Evolutionary conservation across 2,329 filamentous ascomycete genomes (phyloP).

Genomic region (Apiospora hydei): DNA sequence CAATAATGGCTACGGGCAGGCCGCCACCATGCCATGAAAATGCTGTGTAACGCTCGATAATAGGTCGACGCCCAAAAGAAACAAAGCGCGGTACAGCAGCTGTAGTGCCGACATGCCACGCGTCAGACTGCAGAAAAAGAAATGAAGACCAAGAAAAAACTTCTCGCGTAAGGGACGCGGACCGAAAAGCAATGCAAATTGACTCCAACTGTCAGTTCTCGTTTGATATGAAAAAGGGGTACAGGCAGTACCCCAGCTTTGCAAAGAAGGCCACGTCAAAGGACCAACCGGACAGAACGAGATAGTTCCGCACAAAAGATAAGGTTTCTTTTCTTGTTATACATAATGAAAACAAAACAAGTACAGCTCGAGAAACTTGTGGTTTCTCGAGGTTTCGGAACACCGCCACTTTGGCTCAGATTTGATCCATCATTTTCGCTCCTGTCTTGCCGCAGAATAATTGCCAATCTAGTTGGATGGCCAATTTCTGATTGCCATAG

Average conservation of each 20-base stretch:
- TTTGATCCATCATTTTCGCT: neutral
- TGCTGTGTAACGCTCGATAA: constrained; percentile 4
- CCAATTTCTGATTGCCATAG: neutral
- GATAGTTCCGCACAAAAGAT: neutral
- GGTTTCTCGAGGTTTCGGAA: neutral
- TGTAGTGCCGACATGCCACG: neutral
- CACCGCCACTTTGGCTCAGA: neutral
- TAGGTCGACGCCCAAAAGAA: neutral
- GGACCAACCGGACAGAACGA: neutral
- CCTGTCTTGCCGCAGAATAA: neutral
- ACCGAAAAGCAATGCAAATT: neutral
- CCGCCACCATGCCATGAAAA: constrained; percentile 2
- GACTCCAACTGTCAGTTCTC: neutral
- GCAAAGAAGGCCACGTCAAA: neutral
- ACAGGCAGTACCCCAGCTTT: neutral
- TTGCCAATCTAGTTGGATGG: neutral
- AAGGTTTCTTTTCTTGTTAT: neutral
- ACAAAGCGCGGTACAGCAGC: neutral
- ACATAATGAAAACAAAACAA: neutral
- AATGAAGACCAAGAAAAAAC: neutral
- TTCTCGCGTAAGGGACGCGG: neutral
- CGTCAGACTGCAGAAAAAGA: neutral
- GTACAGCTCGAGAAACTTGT: neutral
- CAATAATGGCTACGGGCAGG: neutral
- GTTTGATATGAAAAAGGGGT: neutral